Conservation (phyloP, 805 yeast species). For the Starmerella geochares region DNA sequence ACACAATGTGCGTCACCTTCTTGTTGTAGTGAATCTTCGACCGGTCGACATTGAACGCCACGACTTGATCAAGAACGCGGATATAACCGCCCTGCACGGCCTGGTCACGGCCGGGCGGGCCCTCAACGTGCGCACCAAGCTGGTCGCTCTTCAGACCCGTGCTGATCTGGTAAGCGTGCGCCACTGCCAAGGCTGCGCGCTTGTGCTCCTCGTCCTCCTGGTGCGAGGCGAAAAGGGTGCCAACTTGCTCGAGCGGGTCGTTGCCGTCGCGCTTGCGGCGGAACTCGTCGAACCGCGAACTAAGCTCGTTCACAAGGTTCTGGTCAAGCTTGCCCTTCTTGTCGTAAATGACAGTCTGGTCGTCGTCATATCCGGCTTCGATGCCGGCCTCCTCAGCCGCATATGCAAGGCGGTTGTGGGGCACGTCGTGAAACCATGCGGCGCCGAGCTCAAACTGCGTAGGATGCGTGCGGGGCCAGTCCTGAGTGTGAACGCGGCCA, state of each 20-base stretch:
- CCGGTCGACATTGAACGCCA: conserved; percentile 18
- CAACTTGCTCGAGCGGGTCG: conserved; percentile 17
- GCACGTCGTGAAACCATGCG: conserved; percentile 27
- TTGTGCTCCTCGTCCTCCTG: conserved; percentile 12
- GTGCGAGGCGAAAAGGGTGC: conserved; percentile 12
- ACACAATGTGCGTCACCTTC: conserved; percentile 17
- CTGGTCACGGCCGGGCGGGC: conserved; percentile 24
- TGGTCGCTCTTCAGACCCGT: conserved; percentile 14
- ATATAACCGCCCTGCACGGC: conserved; percentile 25
- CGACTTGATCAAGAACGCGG: conserved; percentile 15
- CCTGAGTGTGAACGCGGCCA: conserved; percentile 26
- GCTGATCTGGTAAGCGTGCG: conserved; percentile 13
- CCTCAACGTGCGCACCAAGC: conserved; percentile 13
- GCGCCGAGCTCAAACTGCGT: conserved; percentile 25
- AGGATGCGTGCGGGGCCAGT: conserved; percentile 15
- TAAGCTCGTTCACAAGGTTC: conserved; percentile 9
- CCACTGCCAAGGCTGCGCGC: conserved; percentile 15
- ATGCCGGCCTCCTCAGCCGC: conserved; percentile 21
- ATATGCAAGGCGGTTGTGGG: conserved; percentile 22
- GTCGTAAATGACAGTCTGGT: conserved; percentile 18
- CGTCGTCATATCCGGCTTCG: conserved; percentile 23
- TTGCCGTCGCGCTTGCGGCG: conserved; percentile 12
- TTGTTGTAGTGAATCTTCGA: conserved; percentile 17
- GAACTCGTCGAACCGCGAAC: conserved; percentile 19
- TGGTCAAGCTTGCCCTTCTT: conserved; percentile 20